A percentile compares a stretch with the other conserved stretches of the same genome.
Evolutionary conservation across 148 eudicot species (phyloP).

Genomic region (Nepenthes mirabilis): DNA sequence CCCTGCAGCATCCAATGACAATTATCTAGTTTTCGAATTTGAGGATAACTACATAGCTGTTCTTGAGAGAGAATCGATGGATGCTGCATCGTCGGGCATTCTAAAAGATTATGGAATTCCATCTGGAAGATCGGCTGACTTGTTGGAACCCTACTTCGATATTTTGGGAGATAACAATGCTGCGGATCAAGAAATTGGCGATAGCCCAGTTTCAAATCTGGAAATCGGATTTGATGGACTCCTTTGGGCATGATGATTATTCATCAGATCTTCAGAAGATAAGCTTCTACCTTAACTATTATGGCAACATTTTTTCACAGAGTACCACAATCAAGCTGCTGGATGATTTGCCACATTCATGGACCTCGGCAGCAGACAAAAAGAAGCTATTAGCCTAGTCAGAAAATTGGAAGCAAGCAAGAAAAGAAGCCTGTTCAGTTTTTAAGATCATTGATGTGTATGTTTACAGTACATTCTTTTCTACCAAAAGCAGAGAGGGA

Average conservation of each 20-base stretch:
- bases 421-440: too few relatives aligned
- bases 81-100: conserved; percentile 63
- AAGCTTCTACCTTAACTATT: too few relatives aligned
- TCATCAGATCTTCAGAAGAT: too few relatives aligned
- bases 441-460: too few relatives aligned
- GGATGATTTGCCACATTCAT: too few relatives aligned
- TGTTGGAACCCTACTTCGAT: conserved; percentile 60
- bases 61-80: conserved; percentile 57
- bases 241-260: conserved; percentile 47
- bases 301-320: too few relatives aligned
- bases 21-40: conserved; percentile 75
- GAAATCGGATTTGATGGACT: conserved; percentile 69
- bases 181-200: conserved; percentile 33
- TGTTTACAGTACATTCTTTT: too few relatives aligned
- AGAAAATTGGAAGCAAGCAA: too few relatives aligned
- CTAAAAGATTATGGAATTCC: conserved; percentile 88
- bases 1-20: conserved; percentile 64
- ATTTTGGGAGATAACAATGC: conserved; percentile 19
- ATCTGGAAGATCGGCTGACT: conserved; percentile 78
- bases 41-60: conserved; percentile 81
- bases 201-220: conserved; percentile 51
- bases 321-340: too few relatives aligned
- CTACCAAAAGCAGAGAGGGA: too few relatives aligned
- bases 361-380: too few relatives aligned
- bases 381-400: too few relatives aligned